Conservation (phyloP, 2,329 filamentous ascomycete species). For the Claviceps capensis region DNA sequence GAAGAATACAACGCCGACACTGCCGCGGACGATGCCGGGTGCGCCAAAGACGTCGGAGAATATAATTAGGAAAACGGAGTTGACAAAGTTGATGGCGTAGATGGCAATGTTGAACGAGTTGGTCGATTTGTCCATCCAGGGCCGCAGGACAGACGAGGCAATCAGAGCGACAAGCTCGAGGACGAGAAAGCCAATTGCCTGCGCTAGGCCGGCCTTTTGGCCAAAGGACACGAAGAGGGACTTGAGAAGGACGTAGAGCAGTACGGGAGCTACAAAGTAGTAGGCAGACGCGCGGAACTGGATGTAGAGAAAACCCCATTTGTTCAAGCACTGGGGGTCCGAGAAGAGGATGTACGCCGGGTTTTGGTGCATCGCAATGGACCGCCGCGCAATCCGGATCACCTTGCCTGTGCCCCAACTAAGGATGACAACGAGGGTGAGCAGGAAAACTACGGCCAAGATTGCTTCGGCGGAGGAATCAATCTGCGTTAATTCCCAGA, state of each 20-base stretch:
- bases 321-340: conserved; percentile 79
- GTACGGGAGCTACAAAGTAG: conserved; percentile 76
- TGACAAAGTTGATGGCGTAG: conserved; percentile 75
- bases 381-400: conserved; percentile 72
- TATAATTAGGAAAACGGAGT: conserved; percentile 73
- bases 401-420: conserved; percentile 82
- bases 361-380: conserved; percentile 46
- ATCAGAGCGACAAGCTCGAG: conserved; percentile 70
- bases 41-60: conserved; percentile 78
- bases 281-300: conserved; percentile 91
- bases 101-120: conserved; percentile 94
- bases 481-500: conserved; percentile 80
- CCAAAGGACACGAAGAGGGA: conserved; percentile 74
- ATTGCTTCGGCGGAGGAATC: conserved; percentile 83
- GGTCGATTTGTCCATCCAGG: conserved; percentile 99
- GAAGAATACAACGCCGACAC: conserved; percentile 82
- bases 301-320: conserved; percentile 95
- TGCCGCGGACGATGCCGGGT: conserved; percentile 67
- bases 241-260: conserved; percentile 73
- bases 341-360: conserved; percentile 93
- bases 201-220: conserved; percentile 55
- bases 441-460: conserved; percentile 73
- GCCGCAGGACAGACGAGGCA: conserved; percentile 62
- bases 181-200: conserved; percentile 73
- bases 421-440: conserved; percentile 63